These are phyloP conservation scores for Fusarium sp. DNA, from an alignment of 2,329 filamentous ascomycete species.

Conservation along the genomic window DNA sequence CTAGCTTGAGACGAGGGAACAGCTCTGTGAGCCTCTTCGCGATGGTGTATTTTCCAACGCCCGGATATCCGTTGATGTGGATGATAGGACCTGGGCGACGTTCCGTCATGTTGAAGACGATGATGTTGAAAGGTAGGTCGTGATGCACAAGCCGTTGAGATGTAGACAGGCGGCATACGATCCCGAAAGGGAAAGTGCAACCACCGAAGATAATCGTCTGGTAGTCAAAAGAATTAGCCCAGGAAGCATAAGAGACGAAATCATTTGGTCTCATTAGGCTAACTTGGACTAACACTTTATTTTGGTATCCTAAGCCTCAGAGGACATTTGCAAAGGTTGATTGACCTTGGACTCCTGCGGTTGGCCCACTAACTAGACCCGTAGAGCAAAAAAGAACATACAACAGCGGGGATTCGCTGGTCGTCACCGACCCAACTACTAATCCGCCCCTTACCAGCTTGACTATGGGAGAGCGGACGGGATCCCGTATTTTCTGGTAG, in stretches of 20 bases:
- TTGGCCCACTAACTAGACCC: neutral
- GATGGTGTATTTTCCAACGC: neutral
- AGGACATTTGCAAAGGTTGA: neutral
- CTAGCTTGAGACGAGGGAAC: neutral
- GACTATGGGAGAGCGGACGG: neutral
- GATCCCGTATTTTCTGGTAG: neutral
- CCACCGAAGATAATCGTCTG: no score
- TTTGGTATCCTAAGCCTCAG: fast-evolving
- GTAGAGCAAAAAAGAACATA: neutral
- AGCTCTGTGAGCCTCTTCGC: neutral
- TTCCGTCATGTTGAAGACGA: neutral
- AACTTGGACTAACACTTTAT: neutral
- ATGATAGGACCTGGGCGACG: neutral
- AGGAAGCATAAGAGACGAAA: neutral
- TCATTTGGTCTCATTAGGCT: fast-evolving
- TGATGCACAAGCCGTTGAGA: no score
- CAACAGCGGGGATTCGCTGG: neutral
- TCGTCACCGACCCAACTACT: neutral
- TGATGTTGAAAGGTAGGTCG: no score
- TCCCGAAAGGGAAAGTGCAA: no score
- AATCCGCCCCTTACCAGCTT: neutral
- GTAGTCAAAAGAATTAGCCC: no score
- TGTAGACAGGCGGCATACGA: no score
- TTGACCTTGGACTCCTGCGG: neutral
- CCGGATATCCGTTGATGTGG: neutral